Evolutionary conservation across 2,329 filamentous ascomycete species (phyloP), one percentile per base, ranked within the genome.

Genomic region (Botrytis aclada): DNA sequence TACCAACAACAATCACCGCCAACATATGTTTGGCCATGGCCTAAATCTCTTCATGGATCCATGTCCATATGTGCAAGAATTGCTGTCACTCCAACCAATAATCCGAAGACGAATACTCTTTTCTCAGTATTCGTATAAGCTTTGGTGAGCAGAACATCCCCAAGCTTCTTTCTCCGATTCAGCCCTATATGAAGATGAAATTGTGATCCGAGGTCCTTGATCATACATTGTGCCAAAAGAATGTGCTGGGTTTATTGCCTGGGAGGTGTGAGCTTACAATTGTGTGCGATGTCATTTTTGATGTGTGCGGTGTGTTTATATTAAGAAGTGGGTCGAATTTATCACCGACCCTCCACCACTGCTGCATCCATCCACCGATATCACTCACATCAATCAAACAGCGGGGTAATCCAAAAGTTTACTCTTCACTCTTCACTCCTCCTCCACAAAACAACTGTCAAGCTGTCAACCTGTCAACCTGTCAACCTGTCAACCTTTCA

Each of bases 171-270:
- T 45, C 62, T 65, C 62, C 9, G 41, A 22, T 65, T 65, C 62
- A 65, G 62, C 62, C 62, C 62, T 65, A 65, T 65, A 18, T 47
- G 62, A 65, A 65, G 32, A 18, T 25, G 43, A 45, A 32, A 47
- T 32, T 45, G 34, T 32, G 62, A 34, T 29, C 41, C 62, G 41
- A 64, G 41, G 62, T 34, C 47, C n/a, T 45, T 43, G 54, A 32
- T 58, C 29, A 20, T 10, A 39, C 34, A 43, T 65, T 12, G 20
- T 41, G 34, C 29, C 12, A 25, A 47, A 25, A n/a, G 41, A n/a
- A 58, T 5, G 56, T 0, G 3, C 34, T 37, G 51, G 51, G n/a
- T 54, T 54, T 29, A 54, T 54, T 29, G 1, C n/a, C 51, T 54
- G 7, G n/a, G n/a, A 29, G 51, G 51, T 29, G n/a, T 54, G 51